Evolutionary conservation across 495 filamentous ascomycete genomes (phyloP).

Genomic region (Trichoderma erinaceum): DNA sequence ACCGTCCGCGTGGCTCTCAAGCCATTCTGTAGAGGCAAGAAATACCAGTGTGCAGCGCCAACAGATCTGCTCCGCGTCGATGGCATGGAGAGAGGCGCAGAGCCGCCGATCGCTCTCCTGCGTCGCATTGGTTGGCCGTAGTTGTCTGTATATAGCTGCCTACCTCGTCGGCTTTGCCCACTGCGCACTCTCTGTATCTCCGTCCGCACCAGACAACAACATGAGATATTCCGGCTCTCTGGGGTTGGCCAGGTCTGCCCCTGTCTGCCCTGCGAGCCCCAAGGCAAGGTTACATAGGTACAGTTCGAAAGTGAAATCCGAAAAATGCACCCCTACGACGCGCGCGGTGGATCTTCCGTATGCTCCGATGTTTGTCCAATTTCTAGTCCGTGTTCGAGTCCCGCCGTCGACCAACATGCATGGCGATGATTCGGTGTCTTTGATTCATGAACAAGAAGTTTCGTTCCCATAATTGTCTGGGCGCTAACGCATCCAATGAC

Average conservation of each 20-base stretch:
- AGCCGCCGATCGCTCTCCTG: background rate
- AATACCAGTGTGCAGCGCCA: background rate
- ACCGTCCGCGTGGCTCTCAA: too few species aligned
- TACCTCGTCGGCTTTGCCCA: too few species aligned
- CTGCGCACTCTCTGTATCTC: too few species aligned
- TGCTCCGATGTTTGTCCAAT: constrained; percentile 10
- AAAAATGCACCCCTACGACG: background rate
- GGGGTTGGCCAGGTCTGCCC: too few species aligned
- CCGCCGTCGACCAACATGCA: background rate
- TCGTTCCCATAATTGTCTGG: background rate
- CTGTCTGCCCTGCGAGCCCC: too few species aligned
- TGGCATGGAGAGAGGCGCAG: background rate
- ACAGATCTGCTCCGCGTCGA: background rate
- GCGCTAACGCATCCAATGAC: background rate
- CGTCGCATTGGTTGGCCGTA: too few species aligned
- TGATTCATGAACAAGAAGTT: background rate
- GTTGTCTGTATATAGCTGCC: too few species aligned
- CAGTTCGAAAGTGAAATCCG: background rate
- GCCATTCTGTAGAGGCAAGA: background rate
- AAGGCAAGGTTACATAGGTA: background rate
- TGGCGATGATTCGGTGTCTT: background rate
- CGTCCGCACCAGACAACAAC: too few species aligned
- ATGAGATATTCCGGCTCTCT: too few species aligned
- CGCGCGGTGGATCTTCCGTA: background rate
- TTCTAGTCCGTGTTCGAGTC: background rate